Evolutionary conservation across 176 grass and related monocot genomes (phyloP), one percentile per base, ranked within the genome.

Genomic region (Cocos nucifera): DNA sequence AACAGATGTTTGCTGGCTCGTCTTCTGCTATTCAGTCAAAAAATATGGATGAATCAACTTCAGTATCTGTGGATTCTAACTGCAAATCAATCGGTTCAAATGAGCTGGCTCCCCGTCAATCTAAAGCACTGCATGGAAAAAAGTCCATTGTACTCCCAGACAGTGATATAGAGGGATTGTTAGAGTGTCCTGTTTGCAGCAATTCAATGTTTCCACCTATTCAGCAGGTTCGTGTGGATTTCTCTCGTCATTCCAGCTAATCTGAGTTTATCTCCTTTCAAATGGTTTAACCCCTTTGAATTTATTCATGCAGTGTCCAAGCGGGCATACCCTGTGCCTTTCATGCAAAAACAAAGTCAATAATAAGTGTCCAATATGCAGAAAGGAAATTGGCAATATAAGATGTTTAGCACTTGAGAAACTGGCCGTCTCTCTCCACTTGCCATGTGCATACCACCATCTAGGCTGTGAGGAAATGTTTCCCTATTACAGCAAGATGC

Each of bases 131-230:
- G 6, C 30, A 59, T 26, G 59, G 51, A 53, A 62, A 73, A 54
- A 54, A 52, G 27, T n/a, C 70, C 48, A 7, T 54, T 56, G 4
- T 54, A 24, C 50, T 63, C 55, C 50, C 27, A 48, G 63, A 63
- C 70, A 44, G 26, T 25, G 51, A 63, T 26, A 63, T 73, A 17
- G 70, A 73, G 53, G 57, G 51, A 63, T 18, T 73, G 22, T 21
- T 73, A 6, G 70, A 73, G 50, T 73, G 70, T 19, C 27, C 58
- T 32, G 51, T 73, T 8, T 73, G 70, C 70, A 73, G 50, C 17
- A 73, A 62, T 39, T 18, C 50, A 22, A 73, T 73, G 70, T 63
- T 73, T 73, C 70, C 70, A 73, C 70, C 70, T 55, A 73, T 73
- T 23, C 70, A 73, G 25, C 70, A 73, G 70, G 70, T 73, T 22